Evolutionary conservation across 257 asterid genomes (phyloP), one percentile per base, ranked within the genome.

Genomic region (Pogostemon cablin): DNA sequence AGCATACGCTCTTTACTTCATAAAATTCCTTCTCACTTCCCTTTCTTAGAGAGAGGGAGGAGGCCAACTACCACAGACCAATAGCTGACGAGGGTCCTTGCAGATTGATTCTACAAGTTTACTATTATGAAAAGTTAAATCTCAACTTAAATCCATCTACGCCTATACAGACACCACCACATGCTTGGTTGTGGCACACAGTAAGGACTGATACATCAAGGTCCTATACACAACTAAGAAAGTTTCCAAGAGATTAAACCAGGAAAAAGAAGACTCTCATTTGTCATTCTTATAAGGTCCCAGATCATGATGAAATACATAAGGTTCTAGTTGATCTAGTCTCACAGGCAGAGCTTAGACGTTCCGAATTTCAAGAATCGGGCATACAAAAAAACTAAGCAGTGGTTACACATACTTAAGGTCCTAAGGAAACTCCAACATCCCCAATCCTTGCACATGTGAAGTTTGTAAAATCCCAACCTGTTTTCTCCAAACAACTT

Each of bases 281-380:
- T 59, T 6, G 49, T 15, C 71, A 65, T 48, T 48, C 59, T 32
- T 10, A 35, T 42, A 10, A 64, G 41, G 53, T 34, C 38, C 9
- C 1, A 5, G 43, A n/a, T 48, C 25, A 32, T 5, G 54, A 25
- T 57, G 6, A 25, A 65, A 35, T 50, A 12, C 52, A 50, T 15
- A 52, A 39, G 52, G 39, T 25, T 25, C 32, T 11, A 32, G 49
- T 67, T 67, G 39, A 53, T 40, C 42, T 52, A 67, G 42, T 6
- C 5, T 40, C 53, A 67, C 3, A 1, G 1, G 53, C 73, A 41
- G 65, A 55, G 56, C 73, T 68, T 2, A 55, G 54, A 68, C 56
- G 42, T 42, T 42, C 9, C 9, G 44, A 50, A 54, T 42, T 42
- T 5, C 9, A 35, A 50, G 55, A n/a, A 6, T 56, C 47, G 4